A percentile compares a stretch with the other conserved stretches of the same genome.
Evolutionary conservation across 768 basidiomycete genomes (phyloP).

Genomic region (Amanita rimosa): DNA sequence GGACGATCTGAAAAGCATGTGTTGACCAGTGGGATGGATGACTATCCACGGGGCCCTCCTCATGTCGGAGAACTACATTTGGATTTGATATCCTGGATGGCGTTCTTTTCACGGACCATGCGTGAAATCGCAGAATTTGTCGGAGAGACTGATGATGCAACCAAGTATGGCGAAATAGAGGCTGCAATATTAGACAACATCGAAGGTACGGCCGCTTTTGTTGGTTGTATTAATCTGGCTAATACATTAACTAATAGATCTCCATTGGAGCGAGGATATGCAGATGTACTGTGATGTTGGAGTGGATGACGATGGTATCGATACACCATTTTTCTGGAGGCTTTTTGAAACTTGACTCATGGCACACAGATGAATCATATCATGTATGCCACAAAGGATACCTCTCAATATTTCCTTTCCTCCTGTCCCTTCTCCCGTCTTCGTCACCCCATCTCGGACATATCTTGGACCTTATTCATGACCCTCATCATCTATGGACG

Average conservation of each 20-base stretch:
- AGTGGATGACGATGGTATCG: conserved; percentile 71
- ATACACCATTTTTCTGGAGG: conserved; percentile 8
- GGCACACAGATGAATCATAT: conserved; percentile 69
- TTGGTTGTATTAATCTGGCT: not conserved
- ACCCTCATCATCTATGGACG: conserved; percentile 87
- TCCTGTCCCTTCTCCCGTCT: conserved; percentile 69
- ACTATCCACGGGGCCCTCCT: conserved; percentile 86
- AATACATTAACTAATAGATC: conserved; percentile 35
- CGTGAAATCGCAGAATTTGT: conserved; percentile 78
- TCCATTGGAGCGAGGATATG: conserved; percentile 86
- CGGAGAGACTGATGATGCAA: conserved; percentile 74
- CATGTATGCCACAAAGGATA: conserved; percentile 91
- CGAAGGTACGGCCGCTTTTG: conserved; percentile 42
- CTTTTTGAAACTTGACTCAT: not conserved
- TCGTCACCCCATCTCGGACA: conserved; percentile 70
- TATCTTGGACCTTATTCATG: conserved; percentile 70
- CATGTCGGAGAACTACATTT: conserved; percentile 89
- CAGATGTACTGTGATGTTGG: conserved; percentile 92
- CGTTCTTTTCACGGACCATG: conserved; percentile 93
- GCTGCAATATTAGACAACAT: conserved; percentile 77
- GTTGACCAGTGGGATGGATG: conserved; percentile 92
- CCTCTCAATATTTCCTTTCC: conserved; percentile 87
- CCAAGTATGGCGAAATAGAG: conserved; percentile 69
- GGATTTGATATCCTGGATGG: conserved; percentile 95
- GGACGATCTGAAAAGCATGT: conserved; percentile 81